Evolutionary conservation across 208 protist species (phyloP).

Genomic region (Tritrichomonas foetus): DNA sequence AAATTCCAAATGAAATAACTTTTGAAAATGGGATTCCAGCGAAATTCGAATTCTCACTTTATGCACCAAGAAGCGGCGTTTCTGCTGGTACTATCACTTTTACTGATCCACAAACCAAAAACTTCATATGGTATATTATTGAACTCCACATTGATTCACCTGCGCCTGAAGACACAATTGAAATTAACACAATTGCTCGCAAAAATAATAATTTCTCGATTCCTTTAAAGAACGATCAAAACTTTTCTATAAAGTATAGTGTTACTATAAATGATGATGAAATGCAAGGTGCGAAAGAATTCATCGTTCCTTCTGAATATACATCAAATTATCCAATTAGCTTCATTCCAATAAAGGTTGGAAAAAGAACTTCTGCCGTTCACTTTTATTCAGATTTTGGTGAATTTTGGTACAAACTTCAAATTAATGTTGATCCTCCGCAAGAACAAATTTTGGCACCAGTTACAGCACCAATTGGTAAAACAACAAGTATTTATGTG

Average conservation of each 20-base stretch:
- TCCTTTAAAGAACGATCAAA: not conserved
- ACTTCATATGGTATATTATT: slow-evolving; percentile 27
- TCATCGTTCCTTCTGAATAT: not conserved
- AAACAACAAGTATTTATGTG: not conserved
- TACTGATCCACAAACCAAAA: not conserved
- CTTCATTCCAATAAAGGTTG: not conserved
- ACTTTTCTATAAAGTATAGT: not conserved
- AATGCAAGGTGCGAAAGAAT: not conserved
- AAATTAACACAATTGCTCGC: not conserved
- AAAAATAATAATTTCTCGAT: not conserved
- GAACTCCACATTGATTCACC: not conserved
- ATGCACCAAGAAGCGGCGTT: not conserved
- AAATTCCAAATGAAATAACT: not conserved
- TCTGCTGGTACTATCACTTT: not conserved
- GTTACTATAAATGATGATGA: not conserved
- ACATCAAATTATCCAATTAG: not conserved
- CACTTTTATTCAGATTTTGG: not conserved
- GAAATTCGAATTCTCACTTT: not conserved
- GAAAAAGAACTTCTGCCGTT: not conserved
- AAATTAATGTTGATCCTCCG: not conserved
- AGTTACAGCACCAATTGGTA: not conserved
- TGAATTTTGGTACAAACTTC: slow-evolving; percentile 20
- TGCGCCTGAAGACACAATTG: not conserved
- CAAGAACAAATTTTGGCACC: not conserved
- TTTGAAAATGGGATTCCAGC: too few relatives aligned